phyloP scores from a whole-genome alignment of 2,329 filamentous ascomycete species.

The Epichloe elymi region DNA sequence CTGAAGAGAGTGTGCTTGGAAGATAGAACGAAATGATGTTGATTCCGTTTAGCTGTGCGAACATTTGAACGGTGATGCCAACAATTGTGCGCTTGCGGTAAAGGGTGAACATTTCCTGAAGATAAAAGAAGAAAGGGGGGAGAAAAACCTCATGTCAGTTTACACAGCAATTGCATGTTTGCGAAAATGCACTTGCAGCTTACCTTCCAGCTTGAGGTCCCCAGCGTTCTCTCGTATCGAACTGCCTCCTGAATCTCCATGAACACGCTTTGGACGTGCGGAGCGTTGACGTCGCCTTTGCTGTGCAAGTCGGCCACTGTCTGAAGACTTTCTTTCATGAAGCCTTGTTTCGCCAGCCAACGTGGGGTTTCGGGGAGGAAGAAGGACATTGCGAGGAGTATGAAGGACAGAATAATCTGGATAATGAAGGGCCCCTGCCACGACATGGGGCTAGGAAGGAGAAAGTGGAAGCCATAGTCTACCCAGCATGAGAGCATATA shows the following conservation, averaged over 20 bases:
- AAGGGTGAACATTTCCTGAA: slow-evolving; percentile 26
- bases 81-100: slow-evolving; percentile 28
- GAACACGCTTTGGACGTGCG: slow-evolving; percentile 22
- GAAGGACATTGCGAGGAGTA: slow-evolving; percentile 8
- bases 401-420: slow-evolving; percentile 7
- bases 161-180: too few species aligned
- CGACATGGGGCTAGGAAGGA: slow-evolving; percentile 5
- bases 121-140: not conserved
- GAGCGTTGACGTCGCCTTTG: slow-evolving; percentile 19
- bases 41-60: slow-evolving; percentile 27
- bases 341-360: slow-evolving; percentile 26
- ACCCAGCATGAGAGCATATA: slow-evolving; percentile 9
- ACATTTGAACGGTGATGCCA: slow-evolving; percentile 27
- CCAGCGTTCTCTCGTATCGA: slow-evolving; percentile 6
- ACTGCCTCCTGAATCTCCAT: slow-evolving; percentile 7
- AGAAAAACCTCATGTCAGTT: not conserved
- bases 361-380: slow-evolving; percentile 22
- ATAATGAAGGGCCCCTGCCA: slow-evolving; percentile 10
- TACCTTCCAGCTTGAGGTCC: slow-evolving; percentile 4
- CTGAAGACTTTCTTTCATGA: slow-evolving; percentile 17
- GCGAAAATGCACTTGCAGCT: not conserved
- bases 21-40: slow-evolving; percentile 30
- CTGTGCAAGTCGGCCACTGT: slow-evolving; percentile 27
- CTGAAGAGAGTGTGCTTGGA: slow-evolving; percentile 20
- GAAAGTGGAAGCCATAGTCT: slow-evolving; percentile 8